Percentiles rank a stretch among this genome's conserved stretches.
Conservation (phyloP, 768 basidiomycete species). For the Russula lepida region DNA sequence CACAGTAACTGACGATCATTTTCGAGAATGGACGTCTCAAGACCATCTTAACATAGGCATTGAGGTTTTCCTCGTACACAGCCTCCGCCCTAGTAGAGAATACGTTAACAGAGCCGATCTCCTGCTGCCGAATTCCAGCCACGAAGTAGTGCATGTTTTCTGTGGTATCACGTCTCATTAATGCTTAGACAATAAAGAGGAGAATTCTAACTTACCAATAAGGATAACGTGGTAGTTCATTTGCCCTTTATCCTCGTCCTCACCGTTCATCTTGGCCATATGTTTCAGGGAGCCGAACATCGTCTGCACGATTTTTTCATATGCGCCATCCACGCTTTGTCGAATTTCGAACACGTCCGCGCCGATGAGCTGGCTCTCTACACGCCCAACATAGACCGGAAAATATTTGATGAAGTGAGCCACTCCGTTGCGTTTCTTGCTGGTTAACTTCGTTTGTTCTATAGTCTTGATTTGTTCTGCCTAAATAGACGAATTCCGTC, state of each 20-base stretch:
- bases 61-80: slow-evolving; percentile 85
- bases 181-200: neutral
- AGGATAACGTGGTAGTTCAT: slow-evolving; percentile 94
- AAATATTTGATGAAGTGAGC: slow-evolving; percentile 90
- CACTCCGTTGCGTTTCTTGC: slow-evolving; percentile 89
- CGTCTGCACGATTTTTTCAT: slow-evolving; percentile 78
- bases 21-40: slow-evolving; percentile 80
- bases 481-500: slow-evolving; percentile 32
- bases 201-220: slow-evolving; percentile 56
- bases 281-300: slow-evolving; percentile 94
- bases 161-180: slow-evolving; percentile 26
- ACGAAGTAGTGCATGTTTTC: slow-evolving; percentile 97
- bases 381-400: slow-evolving; percentile 73
- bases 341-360: slow-evolving; percentile 74
- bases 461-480: slow-evolving; percentile 81
- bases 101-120: slow-evolving; percentile 49
- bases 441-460: slow-evolving; percentile 83
- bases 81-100: slow-evolving; percentile 68
- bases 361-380: slow-evolving; percentile 78
- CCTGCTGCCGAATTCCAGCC: slow-evolving; percentile 66
- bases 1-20: slow-evolving; percentile 44
- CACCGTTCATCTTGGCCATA: slow-evolving; percentile 92
- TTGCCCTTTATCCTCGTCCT: slow-evolving; percentile 92
- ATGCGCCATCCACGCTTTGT: slow-evolving; percentile 65
- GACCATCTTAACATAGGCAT: slow-evolving; percentile 78